A percentile compares a stretch with the other conserved stretches of the same genome.
phyloP scores from a whole-genome alignment of 106 monocot species.

The Apostasia shenzhenica region DNA sequence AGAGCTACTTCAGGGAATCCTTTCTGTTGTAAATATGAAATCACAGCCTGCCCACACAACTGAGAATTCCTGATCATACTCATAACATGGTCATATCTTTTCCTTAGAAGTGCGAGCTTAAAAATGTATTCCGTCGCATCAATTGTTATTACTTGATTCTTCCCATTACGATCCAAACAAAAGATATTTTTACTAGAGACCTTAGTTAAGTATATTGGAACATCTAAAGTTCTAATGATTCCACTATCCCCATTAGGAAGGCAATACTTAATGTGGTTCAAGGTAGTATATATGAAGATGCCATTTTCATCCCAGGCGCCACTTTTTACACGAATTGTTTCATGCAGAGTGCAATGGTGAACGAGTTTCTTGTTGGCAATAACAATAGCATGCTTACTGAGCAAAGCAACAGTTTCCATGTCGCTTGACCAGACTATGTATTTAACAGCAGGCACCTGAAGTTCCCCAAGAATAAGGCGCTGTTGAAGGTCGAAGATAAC shows the following conservation, averaged over 20 bases:
- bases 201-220: slow-evolving; percentile 56
- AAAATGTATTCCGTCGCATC: slow-evolving; percentile 60
- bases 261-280: slow-evolving; percentile 43
- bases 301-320: slow-evolving; percentile 77
- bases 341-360: slow-evolving; percentile 53
- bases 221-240: slow-evolving; percentile 54
- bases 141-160: slow-evolving; percentile 18
- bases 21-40: slow-evolving; percentile 32
- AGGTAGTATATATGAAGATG: slow-evolving; percentile 35
- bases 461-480: slow-evolving; percentile 25
- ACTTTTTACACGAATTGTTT: slow-evolving; percentile 64
- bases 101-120: slow-evolving; percentile 49
- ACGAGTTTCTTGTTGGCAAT: slow-evolving; percentile 40
- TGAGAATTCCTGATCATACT: slow-evolving; percentile 34
- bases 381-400: slow-evolving; percentile 38
- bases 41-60: slow-evolving; percentile 34
- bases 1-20: slow-evolving; percentile 44
- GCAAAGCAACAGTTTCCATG: slow-evolving; percentile 35
- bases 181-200: slow-evolving; percentile 31
- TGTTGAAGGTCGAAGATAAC: slow-evolving; percentile 41
- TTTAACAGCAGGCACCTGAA: slow-evolving; percentile 28
- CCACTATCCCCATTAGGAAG: slow-evolving; percentile 57
- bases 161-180: slow-evolving; percentile 40
- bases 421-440: slow-evolving; percentile 37
- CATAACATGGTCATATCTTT: slow-evolving; percentile 39